Evolutionary conservation across 148 eudicot species (phyloP), one percentile per base, ranked within the genome.

Genomic region (Suaeda aralocaspica): DNA sequence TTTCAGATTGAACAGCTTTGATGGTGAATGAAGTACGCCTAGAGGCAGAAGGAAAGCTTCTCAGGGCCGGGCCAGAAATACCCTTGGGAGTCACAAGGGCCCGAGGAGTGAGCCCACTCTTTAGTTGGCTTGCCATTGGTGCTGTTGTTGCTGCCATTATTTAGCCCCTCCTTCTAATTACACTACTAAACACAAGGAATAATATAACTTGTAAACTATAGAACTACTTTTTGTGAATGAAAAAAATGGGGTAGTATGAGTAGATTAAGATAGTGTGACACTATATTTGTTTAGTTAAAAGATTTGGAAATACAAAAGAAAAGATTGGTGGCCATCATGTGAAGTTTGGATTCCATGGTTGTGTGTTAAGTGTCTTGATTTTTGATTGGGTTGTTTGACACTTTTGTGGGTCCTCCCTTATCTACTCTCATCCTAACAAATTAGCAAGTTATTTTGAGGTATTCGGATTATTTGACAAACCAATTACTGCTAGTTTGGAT

Each of bases 41-140:
- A 66, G 76, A 70, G 14, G 62, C 9, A 9, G 78, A 70, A 67
- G 81, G 84, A 55, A 77, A 71, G 3, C 19, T 39, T 70, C 78
- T 74, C 51, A 77, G 74, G 15, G 78, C 60, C 70, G 66, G 73
- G 60, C 78, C 78, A 66, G 80, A 69, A 55, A 77, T 77, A 19
- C 84, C 81, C 78, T 74, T 81, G 21, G 84, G 84, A 51, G 63
- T 11, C 1, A 56, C 69, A 44, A 81, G 72, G 33, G 76, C 49
- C 52, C 74, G 29, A 28, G 57, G 18, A 16, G 71, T 60, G 51
- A 76, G 69, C 30, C 72, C 74, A 71, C 81, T 77, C 76, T 77
- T 77, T 56, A 77, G 53, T 74, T 81, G 84, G 70, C 81, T 81
- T 6, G 79, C 84, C 81, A 81, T 81, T 53, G 84, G 84, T 51